Evolutionary conservation across 495 filamentous ascomycete genomes (phyloP).

Genomic region (Aspergillus panamensis): DNA sequence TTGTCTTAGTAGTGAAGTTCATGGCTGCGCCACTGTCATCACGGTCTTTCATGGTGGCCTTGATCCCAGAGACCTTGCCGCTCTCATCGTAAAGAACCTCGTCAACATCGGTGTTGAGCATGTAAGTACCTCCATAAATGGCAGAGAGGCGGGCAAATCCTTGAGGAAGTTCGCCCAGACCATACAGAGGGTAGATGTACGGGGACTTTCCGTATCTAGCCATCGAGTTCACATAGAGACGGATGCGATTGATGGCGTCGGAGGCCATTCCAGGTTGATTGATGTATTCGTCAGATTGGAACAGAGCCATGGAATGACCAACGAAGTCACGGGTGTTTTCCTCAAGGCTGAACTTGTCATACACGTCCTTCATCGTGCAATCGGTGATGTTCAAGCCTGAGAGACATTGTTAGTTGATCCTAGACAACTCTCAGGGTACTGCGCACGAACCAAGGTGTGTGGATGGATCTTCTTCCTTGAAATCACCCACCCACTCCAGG

Average conservation of each 20-base stretch:
- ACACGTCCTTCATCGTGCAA: constrained; percentile 94
- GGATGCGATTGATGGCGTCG: constrained; percentile 87
- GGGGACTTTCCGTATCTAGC: constrained; percentile 97
- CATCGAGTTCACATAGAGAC: constrained; percentile 96
- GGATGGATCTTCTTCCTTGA: constrained; percentile 75
- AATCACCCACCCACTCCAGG: constrained; percentile 92
- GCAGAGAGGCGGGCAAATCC: constrained; percentile 96
- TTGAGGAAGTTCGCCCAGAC: constrained; percentile 94
- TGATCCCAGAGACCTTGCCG: constrained; percentile 85
- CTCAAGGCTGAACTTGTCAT: constrained; percentile 95
- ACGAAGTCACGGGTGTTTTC: constrained; percentile 90
- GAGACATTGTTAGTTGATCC: constrained; percentile 22
- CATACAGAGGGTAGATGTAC: constrained; percentile 98
- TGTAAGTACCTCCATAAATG: constrained; percentile 98
- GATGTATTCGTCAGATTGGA: constrained; percentile 83
- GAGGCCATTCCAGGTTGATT: constrained; percentile 66
- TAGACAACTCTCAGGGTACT: not conserved
- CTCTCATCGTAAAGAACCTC: constrained; percentile 77
- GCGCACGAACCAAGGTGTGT: constrained; percentile 75
- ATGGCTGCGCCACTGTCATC: constrained; percentile 74
- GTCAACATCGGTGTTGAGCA: constrained; percentile 92
- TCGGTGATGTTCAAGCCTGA: constrained; percentile 73
- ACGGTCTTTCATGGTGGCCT: constrained; percentile 88
- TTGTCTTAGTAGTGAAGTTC: constrained; percentile 93
- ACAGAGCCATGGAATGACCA: constrained; percentile 97